A percentile compares a stretch with the other conserved stretches of the same genome.
Evolutionary conservation across 2,329 filamentous ascomycete species (phyloP).

Genomic region (Helotiales sp.): DNA sequence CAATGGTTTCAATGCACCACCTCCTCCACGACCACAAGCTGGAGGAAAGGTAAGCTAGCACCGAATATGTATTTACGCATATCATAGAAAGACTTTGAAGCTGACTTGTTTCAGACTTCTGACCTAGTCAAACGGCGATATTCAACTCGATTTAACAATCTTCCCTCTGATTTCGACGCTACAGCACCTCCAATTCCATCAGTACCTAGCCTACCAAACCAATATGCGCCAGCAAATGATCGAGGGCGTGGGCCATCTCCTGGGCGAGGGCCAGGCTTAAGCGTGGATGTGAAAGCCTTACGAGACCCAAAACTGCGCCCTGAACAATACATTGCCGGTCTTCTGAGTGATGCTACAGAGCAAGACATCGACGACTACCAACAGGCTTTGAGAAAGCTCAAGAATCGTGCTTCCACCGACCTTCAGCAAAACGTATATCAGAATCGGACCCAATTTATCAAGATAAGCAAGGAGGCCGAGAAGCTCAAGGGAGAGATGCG

Average conservation of each 20-base stretch:
- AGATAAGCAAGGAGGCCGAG: constrained; percentile 98
- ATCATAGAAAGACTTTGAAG: neutral
- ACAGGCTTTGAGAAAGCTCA: constrained; percentile 30
- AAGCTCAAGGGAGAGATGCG: constrained; percentile 97
- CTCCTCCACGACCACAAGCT: constrained; percentile 50
- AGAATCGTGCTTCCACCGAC: constrained; percentile 50
- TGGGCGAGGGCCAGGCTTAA: constrained; percentile 52
- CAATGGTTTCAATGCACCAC: constrained; percentile 37
- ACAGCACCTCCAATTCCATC: constrained; percentile 69
- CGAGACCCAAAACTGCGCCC: constrained; percentile 76
- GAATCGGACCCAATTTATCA: constrained; percentile 97
- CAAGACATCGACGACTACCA: constrained; percentile 37
- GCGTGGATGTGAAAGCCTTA: constrained; percentile 75
- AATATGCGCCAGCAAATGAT: constrained; percentile 36
- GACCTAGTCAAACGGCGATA: constrained; percentile 94
- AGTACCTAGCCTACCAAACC: constrained; percentile 66
- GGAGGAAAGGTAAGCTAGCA: constrained; percentile 55
- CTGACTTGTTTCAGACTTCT: constrained; percentile 48
- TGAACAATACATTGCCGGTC: constrained; percentile 67
- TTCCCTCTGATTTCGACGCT: constrained; percentile 67
- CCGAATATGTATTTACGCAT: neutral
- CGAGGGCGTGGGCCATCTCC: constrained; percentile 29
- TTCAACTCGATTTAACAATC: constrained; percentile 85
- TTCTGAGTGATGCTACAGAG: constrained; percentile 38
- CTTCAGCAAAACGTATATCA: constrained; percentile 95